A percentile compares a stretch with the other conserved stretches of the same genome.
Conservation (phyloP, 345 rosid species). For the Cardamine resedifolia region DNA sequence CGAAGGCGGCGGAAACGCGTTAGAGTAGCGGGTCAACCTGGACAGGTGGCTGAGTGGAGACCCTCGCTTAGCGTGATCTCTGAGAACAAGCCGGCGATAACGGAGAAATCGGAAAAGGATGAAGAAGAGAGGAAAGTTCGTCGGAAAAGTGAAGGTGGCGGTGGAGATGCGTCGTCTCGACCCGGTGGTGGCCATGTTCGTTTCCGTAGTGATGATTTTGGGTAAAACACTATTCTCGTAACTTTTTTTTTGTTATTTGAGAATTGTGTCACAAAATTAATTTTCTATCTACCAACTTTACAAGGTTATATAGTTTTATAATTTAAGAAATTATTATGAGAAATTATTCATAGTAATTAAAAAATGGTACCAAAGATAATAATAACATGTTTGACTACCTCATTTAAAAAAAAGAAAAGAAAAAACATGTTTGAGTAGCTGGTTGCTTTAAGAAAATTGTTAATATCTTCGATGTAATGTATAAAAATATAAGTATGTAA, state of each 20-base stretch:
- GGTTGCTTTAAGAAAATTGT: not conserved
- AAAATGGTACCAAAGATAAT: not conserved
- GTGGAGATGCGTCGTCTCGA: slow-evolving; percentile 21
- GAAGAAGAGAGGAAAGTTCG: slow-evolving; percentile 30
- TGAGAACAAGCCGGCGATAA: slow-evolving; percentile 47
- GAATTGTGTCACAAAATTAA: not conserved
- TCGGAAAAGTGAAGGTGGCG: slow-evolving; percentile 32
- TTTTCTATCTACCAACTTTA: not conserved
- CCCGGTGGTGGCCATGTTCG: slow-evolving; percentile 39
- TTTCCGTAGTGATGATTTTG: slow-evolving; percentile 38
- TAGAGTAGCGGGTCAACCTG: slow-evolving; percentile 33
- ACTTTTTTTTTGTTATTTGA: not conserved
- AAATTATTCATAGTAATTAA: not conserved
- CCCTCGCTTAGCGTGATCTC: slow-evolving; percentile 63
- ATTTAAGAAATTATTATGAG: not conserved
- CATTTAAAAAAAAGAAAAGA: no score
- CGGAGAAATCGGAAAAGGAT: slow-evolving; percentile 25
- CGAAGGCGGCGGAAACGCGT: slow-evolving; percentile 38
- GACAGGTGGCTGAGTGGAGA: slow-evolving; percentile 49
- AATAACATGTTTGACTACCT: not conserved
- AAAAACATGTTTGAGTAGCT: not conserved
- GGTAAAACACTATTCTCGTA: slow-evolving; percentile 33
- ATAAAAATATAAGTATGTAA: not conserved
- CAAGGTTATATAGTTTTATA: not conserved
- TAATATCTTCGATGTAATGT: not conserved